Conservation (phyloP, 2,329 filamentous ascomycete genomes). For the Ophiostoma tasmaniense region DNA sequence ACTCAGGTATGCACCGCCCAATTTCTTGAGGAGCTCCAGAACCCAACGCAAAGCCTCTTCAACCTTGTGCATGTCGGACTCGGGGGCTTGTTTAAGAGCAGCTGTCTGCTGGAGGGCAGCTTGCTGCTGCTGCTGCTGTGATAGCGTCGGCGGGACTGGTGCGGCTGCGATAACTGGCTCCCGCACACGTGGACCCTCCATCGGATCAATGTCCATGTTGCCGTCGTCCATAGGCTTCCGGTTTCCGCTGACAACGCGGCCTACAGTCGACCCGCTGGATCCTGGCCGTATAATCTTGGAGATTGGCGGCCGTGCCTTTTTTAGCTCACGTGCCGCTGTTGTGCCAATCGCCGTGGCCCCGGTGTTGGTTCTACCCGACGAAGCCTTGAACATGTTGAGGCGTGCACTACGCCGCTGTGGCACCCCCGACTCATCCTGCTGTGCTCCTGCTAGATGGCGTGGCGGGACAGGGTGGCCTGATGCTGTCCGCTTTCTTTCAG, state of each 20-base stretch:
- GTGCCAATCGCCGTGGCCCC: constrained; percentile 46
- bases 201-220: constrained; percentile 59
- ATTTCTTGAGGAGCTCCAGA: constrained; percentile 70
- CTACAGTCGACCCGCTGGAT: constrained; percentile 61
- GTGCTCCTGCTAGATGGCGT: constrained; percentile 38
- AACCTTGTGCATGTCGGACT: constrained; percentile 53
- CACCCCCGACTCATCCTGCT: constrained; percentile 51
- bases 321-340: constrained; percentile 63
- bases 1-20: constrained; percentile 71
- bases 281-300: constrained; percentile 57
- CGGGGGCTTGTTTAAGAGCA: constrained; percentile 32
- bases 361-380: constrained; percentile 55
- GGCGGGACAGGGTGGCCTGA: constrained; percentile 65
- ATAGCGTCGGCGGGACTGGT: constrained; percentile 5
- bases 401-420: constrained; percentile 64
- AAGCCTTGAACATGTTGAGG: constrained; percentile 60
- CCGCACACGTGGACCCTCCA: constrained; percentile 37
- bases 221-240: constrained; percentile 65
- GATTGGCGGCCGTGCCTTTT: constrained; percentile 71
- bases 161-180: constrained; percentile 14
- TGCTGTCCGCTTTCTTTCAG: constrained; percentile 81
- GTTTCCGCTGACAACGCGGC: constrained; percentile 83
- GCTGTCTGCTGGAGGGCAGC: constrained; percentile 13
- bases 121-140: constrained; percentile 13
- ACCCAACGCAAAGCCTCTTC: constrained; percentile 70